Evolutionary conservation across 331 rosid species (phyloP).

Genomic region (Acacia pycnantha): DNA sequence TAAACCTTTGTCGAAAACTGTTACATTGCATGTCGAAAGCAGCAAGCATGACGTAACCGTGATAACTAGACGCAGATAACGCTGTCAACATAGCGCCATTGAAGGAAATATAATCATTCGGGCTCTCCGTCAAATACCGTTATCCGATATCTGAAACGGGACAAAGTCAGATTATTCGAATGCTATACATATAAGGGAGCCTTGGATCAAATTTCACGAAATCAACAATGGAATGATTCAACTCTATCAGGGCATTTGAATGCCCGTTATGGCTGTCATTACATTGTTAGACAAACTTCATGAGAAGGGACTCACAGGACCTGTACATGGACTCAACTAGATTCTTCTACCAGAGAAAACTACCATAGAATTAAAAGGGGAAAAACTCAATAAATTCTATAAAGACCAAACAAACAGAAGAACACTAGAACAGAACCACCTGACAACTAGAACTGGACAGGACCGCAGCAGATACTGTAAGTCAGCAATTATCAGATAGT

Average conservation of each 20-base stretch:
- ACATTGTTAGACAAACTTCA: constrained; percentile 30
- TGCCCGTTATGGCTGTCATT: constrained; percentile 33
- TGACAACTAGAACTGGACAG: constrained; percentile 36
- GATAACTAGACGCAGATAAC: background rate
- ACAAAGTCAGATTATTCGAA: constrained; percentile 13
- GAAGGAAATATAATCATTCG: background rate
- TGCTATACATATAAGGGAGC: constrained; percentile 34
- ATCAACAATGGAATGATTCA: constrained; percentile 30
- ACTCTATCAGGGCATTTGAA: constrained; percentile 27
- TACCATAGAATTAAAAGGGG: constrained; percentile 11
- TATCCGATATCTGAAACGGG: background rate
- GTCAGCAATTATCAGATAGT: constrained; percentile 36
- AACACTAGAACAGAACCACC: constrained; percentile 29
- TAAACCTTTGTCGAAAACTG: background rate
- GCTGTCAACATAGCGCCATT: background rate
- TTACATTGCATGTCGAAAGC: background rate
- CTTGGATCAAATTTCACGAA: constrained; percentile 33
- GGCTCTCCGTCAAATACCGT: constrained; percentile 1
- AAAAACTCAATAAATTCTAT: constrained; percentile 43
- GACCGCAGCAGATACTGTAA: constrained; percentile 22
- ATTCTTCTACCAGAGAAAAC: constrained; percentile 37
- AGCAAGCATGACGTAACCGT: background rate
- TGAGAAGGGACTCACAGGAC: constrained; percentile 41
- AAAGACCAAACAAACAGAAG: constrained; percentile 40
- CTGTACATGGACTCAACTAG: constrained; percentile 50